phyloP scores from a whole-genome alignment of 495 filamentous ascomycete genomes.

The Copromyces sp. region DNA sequence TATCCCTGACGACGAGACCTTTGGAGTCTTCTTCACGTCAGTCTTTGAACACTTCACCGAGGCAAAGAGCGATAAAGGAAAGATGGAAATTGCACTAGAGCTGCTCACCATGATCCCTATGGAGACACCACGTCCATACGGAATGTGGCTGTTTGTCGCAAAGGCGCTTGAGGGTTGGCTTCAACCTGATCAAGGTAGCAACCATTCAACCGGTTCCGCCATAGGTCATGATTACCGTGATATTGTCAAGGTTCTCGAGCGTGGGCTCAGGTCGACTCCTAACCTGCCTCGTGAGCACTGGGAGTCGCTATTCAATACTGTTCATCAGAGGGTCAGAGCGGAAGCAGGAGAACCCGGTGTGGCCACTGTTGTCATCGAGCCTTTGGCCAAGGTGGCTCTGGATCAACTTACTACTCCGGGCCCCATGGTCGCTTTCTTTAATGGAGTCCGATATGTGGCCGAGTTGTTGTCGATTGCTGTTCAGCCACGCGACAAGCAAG shows the following conservation, averaged over 20 bases:
- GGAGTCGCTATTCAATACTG: conserved; percentile 48
- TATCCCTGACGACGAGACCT: conserved; percentile 31
- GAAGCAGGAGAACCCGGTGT: conserved; percentile 59
- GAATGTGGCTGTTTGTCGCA: conserved; percentile 33
- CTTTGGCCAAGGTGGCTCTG: conserved; percentile 47
- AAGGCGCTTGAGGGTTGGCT: conserved; percentile 20
- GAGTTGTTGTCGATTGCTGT: conserved; percentile 29
- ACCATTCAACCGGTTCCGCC: conserved; percentile 23
- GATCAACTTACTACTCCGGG: conserved; percentile 15
- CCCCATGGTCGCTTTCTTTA: not conserved
- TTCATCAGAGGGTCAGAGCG: conserved; percentile 46
- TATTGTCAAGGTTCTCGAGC: conserved; percentile 52
- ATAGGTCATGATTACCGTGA: conserved; percentile 58
- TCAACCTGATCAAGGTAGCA: conserved; percentile 23
- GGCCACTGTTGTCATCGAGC: conserved; percentile 56
- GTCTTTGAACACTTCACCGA: conserved; percentile 38
- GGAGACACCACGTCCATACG: conserved; percentile 28
- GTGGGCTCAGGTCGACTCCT: conserved; percentile 44
- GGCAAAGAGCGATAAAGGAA: conserved; percentile 30
- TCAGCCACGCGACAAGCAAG: conserved; percentile 42
- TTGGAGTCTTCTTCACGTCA: conserved; percentile 28
- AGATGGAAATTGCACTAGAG: conserved; percentile 32
- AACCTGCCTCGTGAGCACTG: conserved; percentile 42
- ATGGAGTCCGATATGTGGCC: conserved; percentile 22
- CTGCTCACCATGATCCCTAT: conserved; percentile 28